Evolutionary conservation across 805 yeast species (phyloP).

Genomic region (Myxozyma nipponensis): DNA sequence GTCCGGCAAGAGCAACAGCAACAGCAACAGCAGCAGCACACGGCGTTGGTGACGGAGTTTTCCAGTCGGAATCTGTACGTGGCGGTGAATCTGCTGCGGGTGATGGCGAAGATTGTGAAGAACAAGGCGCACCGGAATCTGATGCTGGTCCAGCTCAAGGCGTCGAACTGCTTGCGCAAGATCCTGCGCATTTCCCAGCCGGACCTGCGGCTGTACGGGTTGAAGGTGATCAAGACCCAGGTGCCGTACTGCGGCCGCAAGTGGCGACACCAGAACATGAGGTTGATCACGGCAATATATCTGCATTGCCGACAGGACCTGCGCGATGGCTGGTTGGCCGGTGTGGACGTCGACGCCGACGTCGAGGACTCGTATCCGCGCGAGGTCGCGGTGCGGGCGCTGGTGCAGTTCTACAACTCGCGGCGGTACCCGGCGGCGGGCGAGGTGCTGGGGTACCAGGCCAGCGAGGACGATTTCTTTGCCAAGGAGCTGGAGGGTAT

Average conservation of each 20-base stretch:
- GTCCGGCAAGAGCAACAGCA: constrained; percentile 12
- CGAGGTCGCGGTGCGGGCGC: constrained; percentile 76
- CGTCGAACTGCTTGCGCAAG: constrained; percentile 46
- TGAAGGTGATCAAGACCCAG: constrained; percentile 70
- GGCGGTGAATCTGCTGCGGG: constrained; percentile 48
- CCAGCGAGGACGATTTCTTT: constrained; percentile 37
- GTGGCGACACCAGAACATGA: constrained; percentile 92
- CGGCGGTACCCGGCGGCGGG: constrained; percentile 52
- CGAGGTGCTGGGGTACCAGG: constrained; percentile 55
- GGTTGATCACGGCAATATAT: constrained; percentile 80
- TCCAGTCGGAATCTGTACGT: constrained; percentile 33
- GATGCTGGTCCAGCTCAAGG: constrained; percentile 40
- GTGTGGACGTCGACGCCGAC: constrained; percentile 66
- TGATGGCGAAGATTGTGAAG: constrained; percentile 55
- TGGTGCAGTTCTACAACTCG: constrained; percentile 71
- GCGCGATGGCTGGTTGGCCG: constrained; percentile 84
- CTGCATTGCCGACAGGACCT: constrained; percentile 66
- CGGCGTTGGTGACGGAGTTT: constrained; percentile 17
- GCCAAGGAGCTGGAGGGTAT: constrained; percentile 33
- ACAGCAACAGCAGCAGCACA: neutral
- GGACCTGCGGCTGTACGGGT: constrained; percentile 61
- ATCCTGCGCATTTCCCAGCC: constrained; percentile 58
- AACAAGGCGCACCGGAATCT: constrained; percentile 72
- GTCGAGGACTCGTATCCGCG: constrained; percentile 65
- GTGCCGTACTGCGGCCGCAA: constrained; percentile 90